Base-by-base conservation (phyloP, 371 early-diverging fungal genomes). In the Agmasoma carcini region DNA sequence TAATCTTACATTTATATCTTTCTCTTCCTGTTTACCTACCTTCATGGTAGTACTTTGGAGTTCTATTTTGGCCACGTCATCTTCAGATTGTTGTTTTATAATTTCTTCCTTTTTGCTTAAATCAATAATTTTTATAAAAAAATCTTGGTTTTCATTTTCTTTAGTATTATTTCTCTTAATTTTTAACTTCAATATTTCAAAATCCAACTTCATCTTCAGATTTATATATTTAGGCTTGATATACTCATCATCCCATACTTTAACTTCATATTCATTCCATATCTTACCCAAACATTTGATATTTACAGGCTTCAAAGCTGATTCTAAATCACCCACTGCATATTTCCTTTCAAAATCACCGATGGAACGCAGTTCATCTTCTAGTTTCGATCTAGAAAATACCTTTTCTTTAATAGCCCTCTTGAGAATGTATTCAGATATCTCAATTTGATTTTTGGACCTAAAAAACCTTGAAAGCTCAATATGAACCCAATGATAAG, bases 401-500 rank as follows among this genome's bases (percentile, higher is more conserved):
- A 64, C 69, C 15, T 38, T 33, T 39, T 48, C 49, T 48, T 51
- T 33, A 31, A 61, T 12, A 6, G 64, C 69, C 12, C 54, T 27
- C 19, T 40, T 1, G 6, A 69, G 27, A 7, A 64, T 36, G 37
- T 29, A 54, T 19, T 30, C 36, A 1, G 60, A 53, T 9, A 64
- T 31, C 9, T 64, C 56, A 0, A 7, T n/a, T 23, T 39, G 23
- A 5, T 39, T 43, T 33, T 25, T 60, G 4, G 27, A 37, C 25
- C 23, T 19, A 54, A 69, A 69, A 37, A 30, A 37, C 33, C 46
- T 51, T 29, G 55, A 19, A 3, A 69, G 25, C 39, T 69, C 69
- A 5, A 69, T 31, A 59, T 69, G 61, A 12, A 69, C 44, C 64
- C 64, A 69, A 51, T 69, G 69, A 52, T 64, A 69, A 30, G 51